Evolutionary conservation across 331 rosid species (phyloP).

Genomic region (Cydonia oblonga): DNA sequence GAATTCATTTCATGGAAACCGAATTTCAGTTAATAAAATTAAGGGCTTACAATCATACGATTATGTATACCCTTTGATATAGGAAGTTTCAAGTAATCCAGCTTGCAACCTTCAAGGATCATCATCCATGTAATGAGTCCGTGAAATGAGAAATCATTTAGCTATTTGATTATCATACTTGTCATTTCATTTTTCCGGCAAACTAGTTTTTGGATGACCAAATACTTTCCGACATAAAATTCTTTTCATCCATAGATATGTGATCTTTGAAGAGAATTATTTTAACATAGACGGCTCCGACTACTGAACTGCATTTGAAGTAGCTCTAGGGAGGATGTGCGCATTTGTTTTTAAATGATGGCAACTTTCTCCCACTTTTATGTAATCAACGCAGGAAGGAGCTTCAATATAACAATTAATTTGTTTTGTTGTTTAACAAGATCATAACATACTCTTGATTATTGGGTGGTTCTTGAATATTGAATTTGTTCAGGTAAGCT

Average conservation of each 20-base stretch:
- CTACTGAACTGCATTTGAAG: not conserved
- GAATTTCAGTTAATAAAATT: no score
- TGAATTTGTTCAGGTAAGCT: constrained; percentile 55
- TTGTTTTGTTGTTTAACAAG: not conserved
- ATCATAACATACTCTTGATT: not conserved
- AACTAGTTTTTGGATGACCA: not conserved
- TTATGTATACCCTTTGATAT: no score
- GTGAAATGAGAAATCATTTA: no score
- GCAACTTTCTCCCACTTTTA: not conserved
- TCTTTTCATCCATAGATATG: not conserved
- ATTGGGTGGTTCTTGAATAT: not conserved
- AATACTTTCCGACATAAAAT: not conserved
- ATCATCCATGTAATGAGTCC: no score
- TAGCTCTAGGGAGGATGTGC: not conserved
- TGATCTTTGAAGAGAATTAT: no score
- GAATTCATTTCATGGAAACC: not conserved
- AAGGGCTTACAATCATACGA: no score
- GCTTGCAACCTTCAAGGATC: not conserved
- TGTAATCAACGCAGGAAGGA: no score
- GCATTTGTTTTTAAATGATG: not conserved
- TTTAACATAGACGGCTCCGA: not conserved
- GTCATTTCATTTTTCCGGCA: no score
- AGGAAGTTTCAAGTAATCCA: no score
- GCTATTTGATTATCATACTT: no score
- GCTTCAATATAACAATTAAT: no score